Conservation (phyloP, 108 stramenopile genomes). For the Nitzschia sp. region DNA sequence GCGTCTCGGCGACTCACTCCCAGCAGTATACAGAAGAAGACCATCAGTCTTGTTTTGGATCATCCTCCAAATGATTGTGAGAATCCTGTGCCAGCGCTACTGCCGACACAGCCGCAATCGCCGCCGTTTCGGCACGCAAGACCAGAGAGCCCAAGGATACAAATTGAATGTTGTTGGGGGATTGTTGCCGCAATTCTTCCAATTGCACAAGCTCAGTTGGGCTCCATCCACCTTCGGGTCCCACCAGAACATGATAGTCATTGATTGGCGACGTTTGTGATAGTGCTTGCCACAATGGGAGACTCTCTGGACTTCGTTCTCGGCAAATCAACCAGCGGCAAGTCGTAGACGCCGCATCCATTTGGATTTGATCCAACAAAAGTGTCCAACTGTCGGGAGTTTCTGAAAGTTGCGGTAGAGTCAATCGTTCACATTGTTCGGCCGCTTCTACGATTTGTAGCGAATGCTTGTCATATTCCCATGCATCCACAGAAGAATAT, state of each 20-base stretch:
- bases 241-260: slow-evolving; percentile 60
- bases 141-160: slow-evolving; percentile 71
- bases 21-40: no score
- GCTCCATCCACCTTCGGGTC: slow-evolving; percentile 90
- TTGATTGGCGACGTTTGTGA: background rate
- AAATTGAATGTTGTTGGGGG: slow-evolving; percentile 35
- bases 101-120: slow-evolving; percentile 61
- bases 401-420: slow-evolving; percentile 33
- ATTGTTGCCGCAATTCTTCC: background rate
- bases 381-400: background rate
- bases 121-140: slow-evolving; percentile 82
- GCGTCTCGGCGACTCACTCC: no score
- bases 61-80: no score
- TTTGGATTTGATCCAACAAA: slow-evolving; percentile 13
- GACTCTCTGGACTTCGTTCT: slow-evolving; percentile 48
- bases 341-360: background rate
- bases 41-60: no score
- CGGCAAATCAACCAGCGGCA: slow-evolving; percentile 59
- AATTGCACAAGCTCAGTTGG: slow-evolving; percentile 49
- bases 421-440: slow-evolving; percentile 86
- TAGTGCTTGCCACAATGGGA: slow-evolving; percentile 55
- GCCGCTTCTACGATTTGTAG: slow-evolving; percentile 73
- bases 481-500: slow-evolving; percentile 12
- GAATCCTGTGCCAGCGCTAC: slow-evolving; percentile 7
- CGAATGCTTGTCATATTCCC: slow-evolving; percentile 41